Conservation (phyloP, 768 basidiomycete genomes). For the Psilocybe cyanescens region DNA sequence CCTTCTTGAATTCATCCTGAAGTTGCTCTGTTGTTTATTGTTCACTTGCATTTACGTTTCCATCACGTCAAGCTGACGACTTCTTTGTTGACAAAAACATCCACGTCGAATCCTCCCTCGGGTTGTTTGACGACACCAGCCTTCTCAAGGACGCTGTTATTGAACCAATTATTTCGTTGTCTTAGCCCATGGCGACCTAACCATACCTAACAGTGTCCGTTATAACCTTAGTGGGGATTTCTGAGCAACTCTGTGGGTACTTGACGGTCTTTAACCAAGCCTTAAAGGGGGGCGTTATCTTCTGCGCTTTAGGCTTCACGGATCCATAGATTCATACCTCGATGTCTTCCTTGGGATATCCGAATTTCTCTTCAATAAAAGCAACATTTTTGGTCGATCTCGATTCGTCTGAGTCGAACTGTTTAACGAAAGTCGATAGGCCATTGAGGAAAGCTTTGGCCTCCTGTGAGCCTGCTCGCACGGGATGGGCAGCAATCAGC, state of each 20-base stretch:
- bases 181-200: too few relatives aligned
- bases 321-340: constrained; percentile 42
- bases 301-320: neutral
- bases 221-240: constrained; percentile 68
- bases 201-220: constrained; percentile 70
- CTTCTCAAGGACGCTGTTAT: constrained; percentile 65
- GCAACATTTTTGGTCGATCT: constrained; percentile 64
- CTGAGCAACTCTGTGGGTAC: constrained; percentile 70
- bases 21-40: too few relatives aligned
- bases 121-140: constrained; percentile 73
- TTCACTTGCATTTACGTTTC: neutral
- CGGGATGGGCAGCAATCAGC: constrained; percentile 86
- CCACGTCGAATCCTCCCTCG: constrained; percentile 57
- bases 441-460: constrained; percentile 63
- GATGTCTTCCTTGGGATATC: constrained; percentile 83
- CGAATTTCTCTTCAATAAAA: constrained; percentile 80
- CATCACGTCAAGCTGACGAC: constrained; percentile 51
- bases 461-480: constrained; percentile 53
- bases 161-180: neutral
- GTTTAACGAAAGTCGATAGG: constrained; percentile 66
- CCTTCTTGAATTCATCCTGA: too few relatives aligned
- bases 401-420: constrained; percentile 64
- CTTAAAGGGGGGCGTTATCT: constrained; percentile 33
- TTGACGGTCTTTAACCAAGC: constrained; percentile 83
- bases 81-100: constrained; percentile 58